These are phyloP conservation scores for Rhodocollybia butyracea DNA, from an alignment of 768 basidiomycete species.

Conservation along the genomic window DNA sequence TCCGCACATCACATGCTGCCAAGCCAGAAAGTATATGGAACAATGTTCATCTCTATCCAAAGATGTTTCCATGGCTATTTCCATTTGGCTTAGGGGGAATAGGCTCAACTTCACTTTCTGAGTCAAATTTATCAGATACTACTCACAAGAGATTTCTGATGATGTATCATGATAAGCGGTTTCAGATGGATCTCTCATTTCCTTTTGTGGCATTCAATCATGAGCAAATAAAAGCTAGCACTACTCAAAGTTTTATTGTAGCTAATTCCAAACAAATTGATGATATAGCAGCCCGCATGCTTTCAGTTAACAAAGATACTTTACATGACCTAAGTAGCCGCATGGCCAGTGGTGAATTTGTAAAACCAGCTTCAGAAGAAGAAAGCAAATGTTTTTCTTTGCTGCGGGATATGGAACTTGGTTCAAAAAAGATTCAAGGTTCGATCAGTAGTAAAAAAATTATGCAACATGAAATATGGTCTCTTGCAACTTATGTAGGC, in stretches of 20 bases:
- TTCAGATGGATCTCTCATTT: slow-evolving; percentile 30
- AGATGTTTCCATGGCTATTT: slow-evolving; percentile 38
- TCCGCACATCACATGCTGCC: too few species aligned
- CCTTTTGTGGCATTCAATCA: too few species aligned
- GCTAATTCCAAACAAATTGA: too few species aligned
- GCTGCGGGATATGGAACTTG: slow-evolving; percentile 22
- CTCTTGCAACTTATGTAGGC: too few species aligned
- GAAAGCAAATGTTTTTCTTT: slow-evolving; percentile 23
- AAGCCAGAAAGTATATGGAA: too few species aligned
- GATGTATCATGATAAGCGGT: slow-evolving; percentile 34
- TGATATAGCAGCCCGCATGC: too few species aligned
- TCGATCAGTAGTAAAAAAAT: slow-evolving; percentile 24
- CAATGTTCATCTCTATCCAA: too few species aligned
- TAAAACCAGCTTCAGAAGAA: slow-evolving; percentile 13
- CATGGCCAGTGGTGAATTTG: slow-evolving; percentile 11
- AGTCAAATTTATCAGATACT: slow-evolving; percentile 11
- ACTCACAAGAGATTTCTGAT: slow-evolving; percentile 23
- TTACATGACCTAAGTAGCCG: slow-evolving; percentile 6
- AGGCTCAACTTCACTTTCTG: slow-evolving; percentile 8
- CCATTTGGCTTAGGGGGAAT: slow-evolving; percentile 32
- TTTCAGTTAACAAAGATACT: too few species aligned
- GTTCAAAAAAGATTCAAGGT: slow-evolving; percentile 18
- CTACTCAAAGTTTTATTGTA: too few species aligned
- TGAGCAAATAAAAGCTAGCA: too few species aligned
- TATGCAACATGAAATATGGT: slow-evolving; percentile 26